Percentiles rank a stretch among this genome's conserved stretches.
These are phyloP conservation scores for Thielaviopsis cerberus DNA, from an alignment of 2,329 filamentous ascomycete genomes.

Conservation along the genomic window DNA sequence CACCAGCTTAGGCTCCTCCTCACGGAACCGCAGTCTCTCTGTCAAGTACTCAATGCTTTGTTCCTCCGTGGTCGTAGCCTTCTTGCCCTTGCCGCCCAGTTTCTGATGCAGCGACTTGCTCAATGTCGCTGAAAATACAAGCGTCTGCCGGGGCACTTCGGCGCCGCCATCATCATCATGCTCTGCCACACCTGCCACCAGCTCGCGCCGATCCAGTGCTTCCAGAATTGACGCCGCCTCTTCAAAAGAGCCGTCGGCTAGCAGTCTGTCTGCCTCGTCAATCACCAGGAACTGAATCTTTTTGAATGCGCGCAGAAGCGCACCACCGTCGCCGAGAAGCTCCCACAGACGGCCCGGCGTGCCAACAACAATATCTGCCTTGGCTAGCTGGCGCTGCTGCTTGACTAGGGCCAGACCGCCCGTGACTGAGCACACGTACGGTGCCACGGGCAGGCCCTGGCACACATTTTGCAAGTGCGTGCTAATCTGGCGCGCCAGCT, in stretches of 20 bases:
- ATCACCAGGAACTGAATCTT: conserved; percentile 67
- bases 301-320: conserved; percentile 51
- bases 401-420: conserved; percentile 90
- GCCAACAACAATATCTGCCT: conserved; percentile 80
- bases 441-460: conserved; percentile 36
- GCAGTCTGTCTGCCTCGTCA: conserved; percentile 80
- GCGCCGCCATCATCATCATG: conserved; percentile 31
- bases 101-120: conserved; percentile 83
- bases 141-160: conserved; percentile 49
- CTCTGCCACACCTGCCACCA: conserved; percentile 29
- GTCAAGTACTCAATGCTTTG: conserved; percentile 67
- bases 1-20: conserved; percentile 71
- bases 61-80: conserved; percentile 35
- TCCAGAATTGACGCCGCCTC: conserved; percentile 78
- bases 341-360: conserved; percentile 92
- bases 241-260: conserved; percentile 88
- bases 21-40: conserved; percentile 62
- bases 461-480: conserved; percentile 66
- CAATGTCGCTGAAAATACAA: conserved; percentile 94
- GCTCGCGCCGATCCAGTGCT: conserved; percentile 50
- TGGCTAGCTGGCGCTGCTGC: conserved; percentile 66
- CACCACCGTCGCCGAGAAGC: conserved; percentile 58
- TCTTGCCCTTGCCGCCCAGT: conserved; percentile 56
- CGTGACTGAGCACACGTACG: conserved; percentile 72
- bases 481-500: conserved; percentile 79